Evolutionary conservation across 2,329 filamentous ascomycete genomes (phyloP), one percentile per base, ranked within the genome.

Genomic region (Beauveria medogensis): DNA sequence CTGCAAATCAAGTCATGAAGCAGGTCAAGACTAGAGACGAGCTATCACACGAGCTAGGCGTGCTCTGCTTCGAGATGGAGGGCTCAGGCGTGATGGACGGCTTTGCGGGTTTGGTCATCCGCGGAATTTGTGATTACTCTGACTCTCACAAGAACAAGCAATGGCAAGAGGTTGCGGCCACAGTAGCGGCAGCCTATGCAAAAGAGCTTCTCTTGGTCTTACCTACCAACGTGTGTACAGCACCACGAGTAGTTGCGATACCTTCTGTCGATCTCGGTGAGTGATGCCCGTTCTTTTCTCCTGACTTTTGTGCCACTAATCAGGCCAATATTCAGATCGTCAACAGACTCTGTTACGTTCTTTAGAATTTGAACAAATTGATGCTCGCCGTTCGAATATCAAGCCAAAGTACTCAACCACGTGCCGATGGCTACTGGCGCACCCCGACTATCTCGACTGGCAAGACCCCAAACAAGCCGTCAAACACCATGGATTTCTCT

Each of bases 111-210:
- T 46, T 75, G 1, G 66, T 71, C 0, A 71, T 77, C 26, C 67
- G 72, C 5, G 73, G 74, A 0, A 73, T 72, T 41, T 70, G 66
- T 53, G 70, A 73, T 60, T 73, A 73, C 51, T 63, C 69, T 3
- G 70, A 72, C 48, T 62, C 64, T 3, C 65, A 70, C 47, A 70
- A 70, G 47, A 68, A 67, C 56, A 62, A 68, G 9, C 30, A 14
- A 26, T 70, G 65, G 68, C 67, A 69, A 50, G 22, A 58, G 16
- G 69, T 69, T 55, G 61, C 67, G 8, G 63, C 68, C 6, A 58
- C 63, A 14, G 66, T 63, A 1, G 65, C 68, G 0, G 66, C 68
- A 2, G 68, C 64, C 10, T 70, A 62, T 55, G 62, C 65, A 5
- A 68, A 66, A 59, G 60, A 57, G 26, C 54, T 57, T 9, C n/a